Conservation (phyloP, 371 early-diverging fungal genomes). For the Thermomucor indicae-seudaticae region DNA sequence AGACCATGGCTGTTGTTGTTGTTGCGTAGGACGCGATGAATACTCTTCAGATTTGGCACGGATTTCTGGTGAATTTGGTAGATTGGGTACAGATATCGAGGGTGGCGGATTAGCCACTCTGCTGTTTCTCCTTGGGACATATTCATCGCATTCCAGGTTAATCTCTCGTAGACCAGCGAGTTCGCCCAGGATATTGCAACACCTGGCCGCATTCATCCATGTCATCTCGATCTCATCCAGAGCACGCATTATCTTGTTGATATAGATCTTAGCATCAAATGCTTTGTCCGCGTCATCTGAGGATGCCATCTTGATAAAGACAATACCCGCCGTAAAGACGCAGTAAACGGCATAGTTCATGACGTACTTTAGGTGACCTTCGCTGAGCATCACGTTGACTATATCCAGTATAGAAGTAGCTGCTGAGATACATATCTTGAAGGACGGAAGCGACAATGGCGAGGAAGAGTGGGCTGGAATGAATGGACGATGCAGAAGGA, state of each 20-base stretch:
- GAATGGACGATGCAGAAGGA: conserved; percentile 40
- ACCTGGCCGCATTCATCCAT: conserved; percentile 17
- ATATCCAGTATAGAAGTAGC: conserved; percentile 39
- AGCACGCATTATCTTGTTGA: conserved; percentile 27
- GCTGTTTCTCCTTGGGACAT: conserved; percentile 2
- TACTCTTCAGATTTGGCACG: too few relatives aligned
- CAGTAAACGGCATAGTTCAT: conserved; percentile 15
- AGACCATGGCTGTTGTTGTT: conserved; percentile 1
- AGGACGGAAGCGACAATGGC: conserved; percentile 33
- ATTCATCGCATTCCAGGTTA: conserved; percentile 13
- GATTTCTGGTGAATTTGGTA: too few relatives aligned
- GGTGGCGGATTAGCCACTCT: conserved; percentile 6
- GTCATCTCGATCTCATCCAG: conserved; percentile 22
- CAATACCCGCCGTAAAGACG: conserved; percentile 19
- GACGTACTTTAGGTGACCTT: conserved; percentile 11
- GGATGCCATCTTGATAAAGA: conserved; percentile 16
- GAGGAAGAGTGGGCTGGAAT: conserved; percentile 25
- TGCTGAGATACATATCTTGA: conserved; percentile 35
- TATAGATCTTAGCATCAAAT: conserved; percentile 16
- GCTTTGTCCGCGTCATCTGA: conserved; percentile 6
- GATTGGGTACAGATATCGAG: conserved; percentile 12
- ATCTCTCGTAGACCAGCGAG: conserved; percentile 22
- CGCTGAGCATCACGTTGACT: conserved; percentile 16
- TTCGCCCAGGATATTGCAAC: conserved; percentile 20
- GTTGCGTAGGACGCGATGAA: conserved; percentile 10